phyloP scores from a whole-genome alignment of 2,329 filamentous ascomycete species.

The Pseudocercospora fijiensis region DNA sequence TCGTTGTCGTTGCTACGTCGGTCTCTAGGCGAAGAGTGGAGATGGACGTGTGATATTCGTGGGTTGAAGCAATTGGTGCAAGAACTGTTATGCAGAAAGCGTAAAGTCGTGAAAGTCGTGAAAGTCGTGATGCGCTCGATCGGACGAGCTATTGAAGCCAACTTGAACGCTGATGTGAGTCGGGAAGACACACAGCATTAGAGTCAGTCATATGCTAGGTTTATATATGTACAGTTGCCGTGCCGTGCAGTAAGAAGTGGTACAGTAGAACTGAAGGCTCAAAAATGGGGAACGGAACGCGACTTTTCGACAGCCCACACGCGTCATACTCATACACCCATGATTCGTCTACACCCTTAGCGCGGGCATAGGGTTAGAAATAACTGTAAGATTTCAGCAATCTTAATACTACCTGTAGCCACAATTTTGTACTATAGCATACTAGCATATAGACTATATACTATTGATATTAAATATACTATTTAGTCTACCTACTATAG shows the following conservation, averaged over 20 bases:
- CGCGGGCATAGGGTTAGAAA: too few species aligned
- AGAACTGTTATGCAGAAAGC: constrained; percentile 3
- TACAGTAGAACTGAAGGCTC: neutral
- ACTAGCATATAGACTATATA: too few species aligned
- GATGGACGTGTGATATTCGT: neutral
- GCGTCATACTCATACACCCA: neutral
- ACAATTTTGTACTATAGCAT: too few species aligned
- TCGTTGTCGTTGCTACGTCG: neutral
- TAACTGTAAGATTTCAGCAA: too few species aligned
- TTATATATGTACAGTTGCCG: neutral
- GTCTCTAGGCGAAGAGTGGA: constrained; percentile 3
- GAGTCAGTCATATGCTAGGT: neutral
- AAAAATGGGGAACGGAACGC: neutral
- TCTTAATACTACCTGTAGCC: too few species aligned
- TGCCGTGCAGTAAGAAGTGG: neutral
- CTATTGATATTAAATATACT: too few species aligned
- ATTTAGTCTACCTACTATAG: too few species aligned
- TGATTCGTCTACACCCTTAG: neutral
- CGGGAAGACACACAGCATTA: neutral
- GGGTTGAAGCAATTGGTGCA: neutral
- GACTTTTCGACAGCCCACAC: neutral
- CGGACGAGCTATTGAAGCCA: constrained; percentile 19
- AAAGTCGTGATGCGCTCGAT: constrained; percentile 23
- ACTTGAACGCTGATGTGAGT: constrained; percentile 11
- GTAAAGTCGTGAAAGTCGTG: constrained; percentile 25